Conservation (phyloP, 306 rosid species). For the Hippophae gyantsensis region DNA sequence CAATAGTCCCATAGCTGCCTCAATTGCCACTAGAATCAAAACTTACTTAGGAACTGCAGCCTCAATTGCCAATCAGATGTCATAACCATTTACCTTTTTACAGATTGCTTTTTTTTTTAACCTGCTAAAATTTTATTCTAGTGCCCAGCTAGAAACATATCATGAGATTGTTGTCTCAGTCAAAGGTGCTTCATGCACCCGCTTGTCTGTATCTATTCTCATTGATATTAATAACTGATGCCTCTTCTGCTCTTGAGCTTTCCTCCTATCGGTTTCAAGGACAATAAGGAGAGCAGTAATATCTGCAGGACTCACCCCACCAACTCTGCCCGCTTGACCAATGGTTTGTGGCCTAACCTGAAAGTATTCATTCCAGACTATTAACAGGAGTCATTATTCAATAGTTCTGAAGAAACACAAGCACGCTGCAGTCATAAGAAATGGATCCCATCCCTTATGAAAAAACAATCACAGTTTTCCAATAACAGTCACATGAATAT, state of each 20-base stretch:
- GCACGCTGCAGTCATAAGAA: background rate
- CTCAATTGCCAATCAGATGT: background rate
- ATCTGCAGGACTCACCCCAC: slow-evolving; percentile 98
- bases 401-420: background rate
- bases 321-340: slow-evolving; percentile 95
- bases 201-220: slow-evolving; percentile 28
- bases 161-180: slow-evolving; percentile 47
- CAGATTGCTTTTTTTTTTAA: background rate
- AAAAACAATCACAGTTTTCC: background rate
- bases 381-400: background rate
- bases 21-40: background rate
- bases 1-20: background rate
- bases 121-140: background rate
- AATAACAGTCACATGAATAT: too few relatives aligned
- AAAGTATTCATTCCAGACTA: slow-evolving; percentile 3
- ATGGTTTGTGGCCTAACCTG: slow-evolving; percentile 67
- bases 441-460: background rate
- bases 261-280: slow-evolving; percentile 69
- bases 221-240: slow-evolving; percentile 42
- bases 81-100: background rate
- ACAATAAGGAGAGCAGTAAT: slow-evolving; percentile 80
- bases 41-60: background rate
- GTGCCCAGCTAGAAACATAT: slow-evolving; percentile 3
- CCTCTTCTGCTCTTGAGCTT: slow-evolving; percentile 50
- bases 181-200: slow-evolving; percentile 33